A percentile compares a stretch with the other conserved stretches of the same genome.
phyloP scores from a whole-genome alignment of 2,329 filamentous ascomycete species.

The Arthrobotrys musiformis region DNA sequence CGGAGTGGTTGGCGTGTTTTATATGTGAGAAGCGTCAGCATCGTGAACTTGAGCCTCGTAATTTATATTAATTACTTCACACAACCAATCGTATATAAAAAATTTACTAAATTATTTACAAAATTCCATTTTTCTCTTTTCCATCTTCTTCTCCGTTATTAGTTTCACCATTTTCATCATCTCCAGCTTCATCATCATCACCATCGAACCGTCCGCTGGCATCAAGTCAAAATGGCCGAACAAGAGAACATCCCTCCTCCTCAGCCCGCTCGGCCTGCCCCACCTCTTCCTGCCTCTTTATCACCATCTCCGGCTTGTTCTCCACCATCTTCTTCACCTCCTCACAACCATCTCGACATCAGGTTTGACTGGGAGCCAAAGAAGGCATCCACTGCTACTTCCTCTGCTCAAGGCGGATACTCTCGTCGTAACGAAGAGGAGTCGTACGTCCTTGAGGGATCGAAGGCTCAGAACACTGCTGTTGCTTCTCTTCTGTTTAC shows the following conservation, averaged over 20 bases:
- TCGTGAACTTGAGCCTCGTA: too few species aligned
- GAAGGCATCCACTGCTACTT: too few species aligned
- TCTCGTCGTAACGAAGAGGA: too few species aligned
- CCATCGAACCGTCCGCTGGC: background rate
- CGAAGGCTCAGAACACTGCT: too few species aligned
- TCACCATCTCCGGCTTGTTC: background rate
- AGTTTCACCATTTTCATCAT: background rate
- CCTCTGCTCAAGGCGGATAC: too few species aligned
- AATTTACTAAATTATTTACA: too few species aligned
- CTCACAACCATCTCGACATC: constrained; percentile 30
- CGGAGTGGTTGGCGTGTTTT: too few species aligned
- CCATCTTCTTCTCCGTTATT: background rate
- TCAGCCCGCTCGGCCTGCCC: background rate
- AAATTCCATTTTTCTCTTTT: background rate
- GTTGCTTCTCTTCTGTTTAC: too few species aligned
- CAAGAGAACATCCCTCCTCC: background rate
- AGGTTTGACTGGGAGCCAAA: constrained; percentile 32
- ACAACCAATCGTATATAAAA: too few species aligned
- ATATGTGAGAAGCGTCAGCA: too few species aligned
- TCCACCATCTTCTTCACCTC: background rate
- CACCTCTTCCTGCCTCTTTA: background rate
- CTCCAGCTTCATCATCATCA: background rate
- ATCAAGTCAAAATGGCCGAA: background rate
- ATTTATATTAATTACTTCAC: too few species aligned
- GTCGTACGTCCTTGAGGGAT: too few species aligned